Evolutionary conservation across 1,139 yeast genomes (phyloP), one percentile per base, ranked within the genome.

Genomic region (Taphrina sp.): DNA sequence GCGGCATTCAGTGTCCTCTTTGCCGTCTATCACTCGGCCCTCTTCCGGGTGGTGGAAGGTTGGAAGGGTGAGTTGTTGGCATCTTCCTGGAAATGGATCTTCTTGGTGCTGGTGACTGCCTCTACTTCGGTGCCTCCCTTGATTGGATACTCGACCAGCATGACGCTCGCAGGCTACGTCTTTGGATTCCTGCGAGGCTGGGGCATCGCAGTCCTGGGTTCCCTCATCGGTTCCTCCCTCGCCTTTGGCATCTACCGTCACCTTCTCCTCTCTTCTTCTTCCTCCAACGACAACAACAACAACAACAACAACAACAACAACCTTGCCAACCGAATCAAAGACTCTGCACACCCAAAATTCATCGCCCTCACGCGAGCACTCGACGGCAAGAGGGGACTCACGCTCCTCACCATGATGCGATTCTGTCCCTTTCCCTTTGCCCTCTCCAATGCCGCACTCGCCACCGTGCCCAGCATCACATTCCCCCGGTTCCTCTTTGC

Each of bases 361-460:
- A 78, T 82, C 61, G 90, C 95, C 0, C 78, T 92, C 62, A 77
- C 89, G 0, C 81, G 82, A 58, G 85, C 89, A 5, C 70, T 92
- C 60, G 82, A 82, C n/a, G 54, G 54, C 57, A 74, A 77, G 52
- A 85, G 82, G 60, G 82, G 87, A 58, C 76, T 89, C 59, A 68
- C 81, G 60, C 70, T 92, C 39, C 70, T 92, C 56, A 77, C 83
- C 56, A 74, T 90, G 67, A 77, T 92, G 42, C 74, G 96, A 57
- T 70, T 90, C 58, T 88, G 96, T 64, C 98, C 98, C 0, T 77
- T 90, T 64, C 97, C 98, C 0, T 92, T 90, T 67, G 87, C 96
- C 2, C 72, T 90, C 41, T 84, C 95, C 0, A 92, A 92, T 66
- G 97, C 96, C 3, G 96, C 95, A 0, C 75, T 92, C 62, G 55